Evolutionary conservation across 1,284 basidiomycete species (phyloP), one percentile per base, ranked within the genome.

Genomic region (Malassezia arunalokei): DNA sequence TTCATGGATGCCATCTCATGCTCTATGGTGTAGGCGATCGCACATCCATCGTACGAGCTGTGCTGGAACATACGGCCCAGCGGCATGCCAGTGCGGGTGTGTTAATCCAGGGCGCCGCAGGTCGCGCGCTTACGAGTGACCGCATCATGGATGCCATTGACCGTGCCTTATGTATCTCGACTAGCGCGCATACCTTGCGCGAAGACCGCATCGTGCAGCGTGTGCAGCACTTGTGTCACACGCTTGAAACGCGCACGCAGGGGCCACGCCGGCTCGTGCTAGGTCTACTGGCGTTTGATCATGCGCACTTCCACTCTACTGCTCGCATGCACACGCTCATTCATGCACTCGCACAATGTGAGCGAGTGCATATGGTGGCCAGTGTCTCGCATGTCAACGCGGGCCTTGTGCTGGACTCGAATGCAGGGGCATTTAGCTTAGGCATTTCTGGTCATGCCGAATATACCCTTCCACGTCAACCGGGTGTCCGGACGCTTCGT

Each of bases 21-120:
- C 44, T 55, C n/a, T 50, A 55, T 32, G 53, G 53, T 15, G 48
- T 55, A 11, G 53, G 53, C 20, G 53, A 55, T 32, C 30, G 32
- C 15, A 15, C 32, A 42, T 43, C 42, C 3, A 37, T 55, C 5
- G 30, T 55, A 30, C 47, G 43, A 9, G 24, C 30, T 12, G 6
- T 55, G 2, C 27, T 55, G 2, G 29, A 50, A 14, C 44, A 35
- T 6, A 47, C 31, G 7, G 43, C 53, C 7, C n/a, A 31, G 14
- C 7, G 27, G 12, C 40, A 55, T 32, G 14, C n/a, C 20, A 46
- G 53, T 17, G 48, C 53, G 5, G 43, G 30, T 17, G 47, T 55
- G 11, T 14, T 55, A 9, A 32, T 55, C 8, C 53, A 55, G 17
- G 53, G 53, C 9, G 48, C 53, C n/a, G 31, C 53, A n/a, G 53